Conservation (phyloP, 805 yeast species). For the Ogataea chonburiensis region DNA sequence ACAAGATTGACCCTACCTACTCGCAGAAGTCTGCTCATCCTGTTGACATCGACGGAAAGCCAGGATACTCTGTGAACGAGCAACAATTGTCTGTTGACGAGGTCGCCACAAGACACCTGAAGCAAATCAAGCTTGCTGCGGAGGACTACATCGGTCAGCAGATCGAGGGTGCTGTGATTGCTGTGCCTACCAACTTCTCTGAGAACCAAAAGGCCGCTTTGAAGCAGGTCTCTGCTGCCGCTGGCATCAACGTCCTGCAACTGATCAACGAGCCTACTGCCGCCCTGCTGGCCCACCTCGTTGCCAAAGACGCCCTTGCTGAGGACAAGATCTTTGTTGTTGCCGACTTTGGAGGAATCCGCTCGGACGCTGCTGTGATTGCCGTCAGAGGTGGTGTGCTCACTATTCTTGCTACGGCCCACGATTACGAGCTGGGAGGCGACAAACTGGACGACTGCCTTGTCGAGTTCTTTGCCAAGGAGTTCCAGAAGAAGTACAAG, state of each 20-base stretch:
- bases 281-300: constrained; percentile 79
- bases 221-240: constrained; percentile 57
- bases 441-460: constrained; percentile 77
- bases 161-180: constrained; percentile 79
- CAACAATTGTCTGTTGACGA: constrained; percentile 70
- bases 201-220: constrained; percentile 69
- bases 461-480: constrained; percentile 83
- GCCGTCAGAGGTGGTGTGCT: constrained; percentile 92
- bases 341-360: constrained; percentile 94
- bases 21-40: constrained; percentile 69
- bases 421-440: constrained; percentile 85
- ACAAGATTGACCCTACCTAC: constrained; percentile 63
- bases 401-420: constrained; percentile 83
- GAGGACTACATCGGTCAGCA: constrained; percentile 84
- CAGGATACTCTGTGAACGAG: constrained; percentile 62
- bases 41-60: constrained; percentile 58
- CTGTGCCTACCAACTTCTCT: constrained; percentile 87
- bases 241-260: constrained; percentile 81
- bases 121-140: constrained; percentile 81
- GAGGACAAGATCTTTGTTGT: constrained; percentile 82
- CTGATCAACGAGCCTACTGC: constrained; percentile 90
- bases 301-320: constrained; percentile 46
- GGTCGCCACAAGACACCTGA: constrained; percentile 79
- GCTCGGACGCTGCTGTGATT: constrained; percentile 93
- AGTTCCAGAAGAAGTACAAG: constrained; percentile 85